Percentiles rank a stretch among this genome's conserved stretches.
phyloP scores from a whole-genome alignment of 2,329 filamentous ascomycete genomes.

The Aspergillus sclerotialis region DNA sequence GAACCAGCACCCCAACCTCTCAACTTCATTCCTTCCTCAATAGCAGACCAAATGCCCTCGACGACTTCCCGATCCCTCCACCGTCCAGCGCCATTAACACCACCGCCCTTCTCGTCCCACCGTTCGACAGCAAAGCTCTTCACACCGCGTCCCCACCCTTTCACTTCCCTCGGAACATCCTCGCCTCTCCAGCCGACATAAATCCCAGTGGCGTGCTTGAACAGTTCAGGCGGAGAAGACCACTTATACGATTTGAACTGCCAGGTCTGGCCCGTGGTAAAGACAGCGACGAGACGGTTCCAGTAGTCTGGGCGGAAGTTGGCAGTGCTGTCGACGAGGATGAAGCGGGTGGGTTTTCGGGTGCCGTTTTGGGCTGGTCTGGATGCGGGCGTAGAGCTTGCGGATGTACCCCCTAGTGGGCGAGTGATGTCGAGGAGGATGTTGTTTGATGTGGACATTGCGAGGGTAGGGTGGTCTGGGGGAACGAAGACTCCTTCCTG shows the following conservation, averaged over 20 bases:
- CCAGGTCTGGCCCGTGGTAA: conserved; percentile 96
- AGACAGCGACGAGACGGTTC: conserved; percentile 89
- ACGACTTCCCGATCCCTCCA: conserved; percentile 92
- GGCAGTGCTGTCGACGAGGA: conserved; percentile 85
- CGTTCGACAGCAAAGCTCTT: conserved; percentile 75
- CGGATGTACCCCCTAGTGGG: conserved; percentile 49
- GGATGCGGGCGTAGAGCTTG: too few species aligned
- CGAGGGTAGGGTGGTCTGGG: conserved; percentile 56
- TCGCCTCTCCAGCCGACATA: conserved; percentile 91
- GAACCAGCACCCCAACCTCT: conserved; percentile 81
- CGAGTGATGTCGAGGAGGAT: conserved; percentile 50
- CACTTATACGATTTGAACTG: conserved; percentile 99
- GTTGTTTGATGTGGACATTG: conserved; percentile 60
- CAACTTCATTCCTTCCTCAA: conserved; percentile 79
- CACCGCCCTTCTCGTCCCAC: conserved; percentile 52
- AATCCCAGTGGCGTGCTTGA: conserved; percentile 78
- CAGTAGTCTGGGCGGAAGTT: conserved; percentile 98
- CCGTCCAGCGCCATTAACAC: conserved; percentile 32
- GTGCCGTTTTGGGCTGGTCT: too few species aligned
- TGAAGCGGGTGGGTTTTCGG: conserved; percentile 74
- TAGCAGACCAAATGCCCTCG: conserved; percentile 82
- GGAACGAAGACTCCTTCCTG: conserved; percentile 75
- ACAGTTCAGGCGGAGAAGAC: conserved; percentile 80
- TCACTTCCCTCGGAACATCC: conserved; percentile 67
- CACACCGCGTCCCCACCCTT: conserved; percentile 79